Base-by-base conservation (phyloP, 2,329 filamentous ascomycete species). In the Epichloe gansuensis region DNA sequence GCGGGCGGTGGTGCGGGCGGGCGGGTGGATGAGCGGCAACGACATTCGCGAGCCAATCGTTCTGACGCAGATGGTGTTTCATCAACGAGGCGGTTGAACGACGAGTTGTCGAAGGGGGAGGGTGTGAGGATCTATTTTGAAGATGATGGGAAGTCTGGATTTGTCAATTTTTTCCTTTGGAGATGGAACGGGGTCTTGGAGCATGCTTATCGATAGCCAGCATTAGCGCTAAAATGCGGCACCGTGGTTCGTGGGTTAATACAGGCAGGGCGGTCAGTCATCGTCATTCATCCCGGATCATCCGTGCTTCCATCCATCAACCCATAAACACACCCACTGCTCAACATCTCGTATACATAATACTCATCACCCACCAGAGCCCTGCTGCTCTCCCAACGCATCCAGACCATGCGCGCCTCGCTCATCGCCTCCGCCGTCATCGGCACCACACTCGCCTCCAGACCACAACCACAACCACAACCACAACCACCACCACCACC, bases 361-460 rank as follows among this genome's bases (percentile, higher is more conserved):
- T 34, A 4, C 21, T 45, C 23, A n/a, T 12, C 17, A 13, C 6
- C 27, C n/a, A 35, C 6, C 46, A 48, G 34, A 48, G 46, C 46
- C 27, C 36, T 15, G 27, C 43, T 45, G 27, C 43, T 45, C 43
- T 38, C 31, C 15, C 27, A 23, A 23, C 45, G 9, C 17, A 25
- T 25, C 36, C 23, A 11, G 38, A 57, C 34, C 49, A 56, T 60
- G 39, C 54, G 47, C 27, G 48, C 53, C 17, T 42, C 50, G 55
- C 51, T 65, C 61, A 42, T 57, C 66, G 31, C 58, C 47, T 25
- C 45, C 25, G 41, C 47, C 51, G 35, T 36, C 27, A 12, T 47
- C 7, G 43, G 27, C 42, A 36, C 21, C 25, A 60, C 64, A 39
- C 58, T 68, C n/a, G 60, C 62, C 36, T 66, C 66, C 52, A 31